A percentile compares a stretch with the other conserved stretches of the same genome.
phyloP scores from a whole-genome alignment of 805 yeast genomes.

The Nakazawaea sp. region DNA sequence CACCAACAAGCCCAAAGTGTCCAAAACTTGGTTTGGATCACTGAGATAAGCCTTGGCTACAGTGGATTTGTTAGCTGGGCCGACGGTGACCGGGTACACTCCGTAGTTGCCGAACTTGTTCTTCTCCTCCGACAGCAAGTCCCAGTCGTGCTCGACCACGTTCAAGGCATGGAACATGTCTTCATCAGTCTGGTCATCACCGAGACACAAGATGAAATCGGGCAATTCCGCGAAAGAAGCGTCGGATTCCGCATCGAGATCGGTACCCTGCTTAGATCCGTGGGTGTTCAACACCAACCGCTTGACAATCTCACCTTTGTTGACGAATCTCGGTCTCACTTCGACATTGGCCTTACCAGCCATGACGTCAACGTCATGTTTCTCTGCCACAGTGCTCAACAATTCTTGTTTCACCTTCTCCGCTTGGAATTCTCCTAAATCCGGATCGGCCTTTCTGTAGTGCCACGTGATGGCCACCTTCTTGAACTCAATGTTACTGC shows the following conservation, averaged over 20 bases:
- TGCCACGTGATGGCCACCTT: slow-evolving; percentile 98
- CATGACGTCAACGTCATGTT: slow-evolving; percentile 90
- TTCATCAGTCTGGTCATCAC: slow-evolving; percentile 96
- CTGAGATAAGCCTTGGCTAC: slow-evolving; percentile 79
- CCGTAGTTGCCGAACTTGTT: slow-evolving; percentile 51
- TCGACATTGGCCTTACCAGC: slow-evolving; percentile 95
- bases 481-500: slow-evolving; percentile 78
- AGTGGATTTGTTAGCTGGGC: slow-evolving; percentile 84
- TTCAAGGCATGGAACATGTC: slow-evolving; percentile 88
- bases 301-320: slow-evolving; percentile 94
- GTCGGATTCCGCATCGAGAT: slow-evolving; percentile 1
- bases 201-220: slow-evolving; percentile 83
- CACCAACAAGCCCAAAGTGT: slow-evolving; percentile 70
- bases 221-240: slow-evolving; percentile 43
- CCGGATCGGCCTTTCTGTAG: slow-evolving; percentile 91
- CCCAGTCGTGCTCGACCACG: slow-evolving; percentile 51
- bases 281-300: slow-evolving; percentile 62
- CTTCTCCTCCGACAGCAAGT: slow-evolving; percentile 29
- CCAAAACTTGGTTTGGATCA: slow-evolving; percentile 80
- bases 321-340: slow-evolving; percentile 91
- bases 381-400: slow-evolving; percentile 46
- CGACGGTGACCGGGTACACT: slow-evolving; percentile 82
- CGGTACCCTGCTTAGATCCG: slow-evolving; percentile 40
- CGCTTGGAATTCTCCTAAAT: slow-evolving; percentile 84
- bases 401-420: slow-evolving; percentile 61